These are phyloP conservation scores for Acanthamoeba healyi DNA, from an alignment of 208 protist species.

Conservation along the genomic window DNA sequence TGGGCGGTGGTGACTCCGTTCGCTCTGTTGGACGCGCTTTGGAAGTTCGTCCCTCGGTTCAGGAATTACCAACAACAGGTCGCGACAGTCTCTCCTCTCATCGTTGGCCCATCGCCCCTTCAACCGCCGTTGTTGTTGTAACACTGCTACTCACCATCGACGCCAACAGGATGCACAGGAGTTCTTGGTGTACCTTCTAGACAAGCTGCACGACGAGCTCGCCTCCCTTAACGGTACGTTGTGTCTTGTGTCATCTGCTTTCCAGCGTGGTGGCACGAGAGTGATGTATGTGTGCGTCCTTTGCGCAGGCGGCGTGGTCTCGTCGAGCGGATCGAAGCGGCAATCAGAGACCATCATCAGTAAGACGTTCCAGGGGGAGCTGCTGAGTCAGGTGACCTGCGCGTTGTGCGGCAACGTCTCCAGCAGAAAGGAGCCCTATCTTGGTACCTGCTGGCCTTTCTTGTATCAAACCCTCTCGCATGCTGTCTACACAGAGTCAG, in stretches of 20 bases:
- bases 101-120: too few relatives aligned
- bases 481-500: too few relatives aligned
- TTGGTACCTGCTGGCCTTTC: neutral
- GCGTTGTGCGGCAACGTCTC: neutral
- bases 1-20: constrained; percentile 80
- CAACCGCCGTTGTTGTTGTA: neutral
- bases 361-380: constrained; percentile 13
- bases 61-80: constrained; percentile 84
- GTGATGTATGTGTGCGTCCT: too few relatives aligned
- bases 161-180: constrained; percentile 27
- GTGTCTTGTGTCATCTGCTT: too few relatives aligned
- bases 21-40: constrained; percentile 75
- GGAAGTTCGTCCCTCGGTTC: constrained; percentile 81
- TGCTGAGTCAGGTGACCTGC: constrained; percentile 37
- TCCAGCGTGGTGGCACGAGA: too few relatives aligned
- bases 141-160: neutral
- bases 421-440: constrained; percentile 5
- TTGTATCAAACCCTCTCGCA: too few relatives aligned
- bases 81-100: neutral
- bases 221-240: neutral
- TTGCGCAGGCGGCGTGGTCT: neutral
- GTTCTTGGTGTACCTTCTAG: constrained; percentile 38
- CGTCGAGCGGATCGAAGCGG: neutral
- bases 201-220: constrained; percentile 42
- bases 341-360: constrained; percentile 24